Base-by-base conservation (phyloP, 495 filamentous ascomycete species). In the Trichoderma orchidacearum region DNA sequence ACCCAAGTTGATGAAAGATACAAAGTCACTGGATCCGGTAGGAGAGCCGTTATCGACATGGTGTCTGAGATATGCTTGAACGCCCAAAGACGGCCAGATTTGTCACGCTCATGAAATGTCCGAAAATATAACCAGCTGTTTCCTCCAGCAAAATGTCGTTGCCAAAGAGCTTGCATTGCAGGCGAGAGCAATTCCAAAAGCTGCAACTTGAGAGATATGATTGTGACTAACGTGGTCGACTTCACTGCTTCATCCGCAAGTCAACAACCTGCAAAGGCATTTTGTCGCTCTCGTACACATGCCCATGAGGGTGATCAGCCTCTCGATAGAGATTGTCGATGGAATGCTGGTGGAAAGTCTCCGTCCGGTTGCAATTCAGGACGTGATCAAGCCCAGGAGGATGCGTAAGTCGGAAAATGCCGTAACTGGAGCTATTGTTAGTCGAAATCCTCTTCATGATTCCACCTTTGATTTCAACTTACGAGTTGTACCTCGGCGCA, bases 351-450 rank as follows among this genome's bases (percentile, higher is more conserved):
- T 98, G 93, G 66, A 98, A 98, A 2, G 92, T 70, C 0, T 87
- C 85, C 0, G 75, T 77, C 56, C 90, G 79, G 0, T 67, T 79
- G 71, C 93, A 98, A 29, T 79, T 77, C 34, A 91, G 74, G 27
- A 97, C 83, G 12, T 86, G 78, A 58, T 84, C 78, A 65, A 96
- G 77, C 0, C 93, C 93, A 0, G 93, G 94, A 0, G 93, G 93
- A 67, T 95, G 85, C 0, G 93, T 97, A 3, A 98, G 75, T 15
- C 93, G 84, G 67, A 97, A 98, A 12, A 91, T 82, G 23, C 92
- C 94, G 80, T 87, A 97, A 57, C 89, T 89, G 51, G 18, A 28
- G 5, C 18, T 11, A 32, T 18, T 8, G 31, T 32, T 38, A 35
- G 53, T 17, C 5, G 8, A 25, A 53, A 3, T 4, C 23, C 18